Evolutionary conservation across 2,329 filamentous ascomycete genomes (phyloP), one percentile per base, ranked within the genome.

Genomic region (Epichloe typhina): DNA sequence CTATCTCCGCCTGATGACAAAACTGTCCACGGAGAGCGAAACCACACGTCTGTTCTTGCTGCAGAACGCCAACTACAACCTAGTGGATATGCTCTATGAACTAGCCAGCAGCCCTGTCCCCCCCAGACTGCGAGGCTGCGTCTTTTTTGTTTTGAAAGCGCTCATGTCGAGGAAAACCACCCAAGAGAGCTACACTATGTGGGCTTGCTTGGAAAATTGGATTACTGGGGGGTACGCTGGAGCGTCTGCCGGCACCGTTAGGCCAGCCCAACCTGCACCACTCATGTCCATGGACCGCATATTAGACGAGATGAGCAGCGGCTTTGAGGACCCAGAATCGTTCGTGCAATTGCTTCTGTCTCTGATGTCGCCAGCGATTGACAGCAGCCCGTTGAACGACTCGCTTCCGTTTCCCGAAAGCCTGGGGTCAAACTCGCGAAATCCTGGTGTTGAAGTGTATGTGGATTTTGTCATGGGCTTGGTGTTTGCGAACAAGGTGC

Each of bases 381-480:
- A 77, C 41, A 74, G 80, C 46, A 73, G 72, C 39, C 74, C 77
- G 0, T 71, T 90, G 8, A 83, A 84, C 55, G 86, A 97, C 62
- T 75, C 74, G 1, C 71, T 98, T 3, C 84, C 91, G 0, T 98
- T 96, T 61, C 88, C 91, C 0, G 90, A 96, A 64, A 82, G 79
- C 40, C 74, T 98, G 8, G 90, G 91, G 4, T 80, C 82, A 15
- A 77, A 81, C 11, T 86, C 84, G 59, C 82, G 93, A 49, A 72
- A 72, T 59, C 82, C 89, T 13, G 93, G 94, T 2, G 88, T 98
- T 54, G 90, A 95, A 53, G 82, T 86, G 2, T 98, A 96, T 59
- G 76, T 97, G 51, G 94, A 99, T 66, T 96, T 93, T 63, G 83
- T 89, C 19, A 70, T 97, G 55, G 88, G 88, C 15, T 78, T 84